Percentiles rank a stretch among this genome's conserved stretches.
phyloP scores from a whole-genome alignment of 805 yeast species.

The Ogataea saltuana region DNA sequence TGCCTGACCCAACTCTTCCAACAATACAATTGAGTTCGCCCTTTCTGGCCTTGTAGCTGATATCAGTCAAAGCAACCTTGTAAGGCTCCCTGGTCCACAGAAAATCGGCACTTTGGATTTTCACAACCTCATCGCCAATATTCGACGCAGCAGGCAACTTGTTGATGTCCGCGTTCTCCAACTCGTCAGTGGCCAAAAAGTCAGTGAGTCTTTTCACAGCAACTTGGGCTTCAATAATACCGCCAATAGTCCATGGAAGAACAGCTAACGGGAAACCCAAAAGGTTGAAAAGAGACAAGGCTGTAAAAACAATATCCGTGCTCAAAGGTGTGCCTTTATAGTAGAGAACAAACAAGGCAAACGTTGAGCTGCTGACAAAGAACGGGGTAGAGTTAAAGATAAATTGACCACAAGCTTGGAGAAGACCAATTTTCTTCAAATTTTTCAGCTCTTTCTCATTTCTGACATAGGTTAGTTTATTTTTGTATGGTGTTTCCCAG shows the following conservation, averaged over 20 bases:
- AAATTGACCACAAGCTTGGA: conserved; percentile 69
- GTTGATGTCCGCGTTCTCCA: conserved; percentile 68
- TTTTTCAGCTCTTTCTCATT: conserved; percentile 82
- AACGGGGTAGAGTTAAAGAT: conserved; percentile 87
- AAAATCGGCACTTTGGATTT: conserved; percentile 66
- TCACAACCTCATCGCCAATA: conserved; percentile 67
- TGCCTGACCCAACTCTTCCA: conserved; percentile 90
- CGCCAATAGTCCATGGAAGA: conserved; percentile 85
- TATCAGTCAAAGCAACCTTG: conserved; percentile 64
- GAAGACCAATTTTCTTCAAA: conserved; percentile 69
- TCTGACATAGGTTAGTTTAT: conserved; percentile 76
- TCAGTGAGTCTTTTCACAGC: conserved; percentile 72
- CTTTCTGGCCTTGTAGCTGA: conserved; percentile 63
- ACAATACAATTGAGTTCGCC: conserved; percentile 84
- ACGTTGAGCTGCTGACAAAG: conserved; percentile 85
- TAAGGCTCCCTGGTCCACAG: conserved; percentile 77
- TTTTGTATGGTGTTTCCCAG: conserved; percentile 89
- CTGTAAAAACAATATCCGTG: conserved; percentile 91
- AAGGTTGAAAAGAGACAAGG: conserved; percentile 83
- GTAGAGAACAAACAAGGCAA: conserved; percentile 69
- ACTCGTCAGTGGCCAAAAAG: conserved; percentile 73
- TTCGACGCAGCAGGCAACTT: conserved; percentile 48
- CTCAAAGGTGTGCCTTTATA: conserved; percentile 62
- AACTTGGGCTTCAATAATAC: conserved; percentile 85
- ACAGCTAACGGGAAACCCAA: conserved; percentile 90